These are phyloP conservation scores for Irineochytrium annulatum DNA, from an alignment of 192 early-diverging fungal species.

Conservation along the genomic window DNA sequence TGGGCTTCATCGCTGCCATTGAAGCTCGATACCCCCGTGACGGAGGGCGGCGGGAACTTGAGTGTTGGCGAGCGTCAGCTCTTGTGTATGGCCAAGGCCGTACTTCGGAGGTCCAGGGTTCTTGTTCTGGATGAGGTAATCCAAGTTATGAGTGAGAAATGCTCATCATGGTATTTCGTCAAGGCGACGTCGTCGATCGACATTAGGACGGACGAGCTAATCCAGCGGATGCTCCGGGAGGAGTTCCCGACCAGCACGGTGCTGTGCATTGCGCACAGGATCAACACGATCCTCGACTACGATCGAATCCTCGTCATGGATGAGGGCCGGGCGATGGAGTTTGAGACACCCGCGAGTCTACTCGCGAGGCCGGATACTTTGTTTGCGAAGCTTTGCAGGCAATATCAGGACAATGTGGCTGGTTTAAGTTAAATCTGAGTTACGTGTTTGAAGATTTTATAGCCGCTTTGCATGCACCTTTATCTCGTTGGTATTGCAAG, in stretches of 20 bases:
- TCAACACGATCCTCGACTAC: conserved; percentile 44
- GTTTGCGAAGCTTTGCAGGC: conserved; percentile 9
- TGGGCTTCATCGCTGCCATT: conserved; percentile 14
- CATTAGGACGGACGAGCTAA: conserved; percentile 59
- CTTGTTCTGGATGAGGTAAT: conserved; percentile 35
- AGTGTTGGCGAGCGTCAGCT: conserved; percentile 66
- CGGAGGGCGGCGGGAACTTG: conserved; percentile 69
- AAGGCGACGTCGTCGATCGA: conserved; percentile 67
- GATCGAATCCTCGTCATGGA: conserved; percentile 45
- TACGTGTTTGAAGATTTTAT: too few relatives aligned
- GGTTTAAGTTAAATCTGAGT: too few relatives aligned
- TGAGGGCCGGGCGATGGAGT: conserved; percentile 38
- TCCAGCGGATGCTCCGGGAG: conserved; percentile 45
- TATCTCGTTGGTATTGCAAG: too few relatives aligned
- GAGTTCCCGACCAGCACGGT: conserved; percentile 59
- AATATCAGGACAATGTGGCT: conserved; percentile 34
- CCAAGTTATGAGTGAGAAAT: background rate
- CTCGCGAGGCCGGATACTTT: conserved; percentile 24
- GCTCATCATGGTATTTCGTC: background rate
- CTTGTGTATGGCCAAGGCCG: conserved; percentile 46
- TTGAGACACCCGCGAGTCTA: conserved; percentile 49
- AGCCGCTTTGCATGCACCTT: too few relatives aligned
- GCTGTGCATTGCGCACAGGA: conserved; percentile 32
- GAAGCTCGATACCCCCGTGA: conserved; percentile 44
- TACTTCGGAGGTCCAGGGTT: conserved; percentile 31